Conservation (phyloP, 805 yeast genomes). For the Spathaspora passalidarum region DNA sequence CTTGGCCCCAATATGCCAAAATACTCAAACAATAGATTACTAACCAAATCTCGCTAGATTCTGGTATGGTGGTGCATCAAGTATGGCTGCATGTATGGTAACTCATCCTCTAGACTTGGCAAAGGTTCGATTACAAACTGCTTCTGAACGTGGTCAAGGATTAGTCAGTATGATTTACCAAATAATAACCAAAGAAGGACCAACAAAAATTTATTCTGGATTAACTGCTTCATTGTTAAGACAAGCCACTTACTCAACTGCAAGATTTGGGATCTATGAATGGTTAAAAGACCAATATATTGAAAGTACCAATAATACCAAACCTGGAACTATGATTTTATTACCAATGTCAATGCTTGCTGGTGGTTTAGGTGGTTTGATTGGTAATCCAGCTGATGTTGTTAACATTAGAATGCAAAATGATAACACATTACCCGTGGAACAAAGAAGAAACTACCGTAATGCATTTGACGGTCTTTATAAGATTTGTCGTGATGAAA, state of each 20-base stretch:
- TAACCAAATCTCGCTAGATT: conserved; percentile 20
- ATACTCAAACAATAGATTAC: no score
- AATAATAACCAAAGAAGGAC: conserved; percentile 62
- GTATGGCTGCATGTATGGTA: conserved; percentile 61
- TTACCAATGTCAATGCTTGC: conserved; percentile 82
- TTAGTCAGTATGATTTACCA: conserved; percentile 58
- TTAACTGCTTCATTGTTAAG: conserved; percentile 77
- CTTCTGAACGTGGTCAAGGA: conserved; percentile 61
- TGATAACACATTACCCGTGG: conserved; percentile 66
- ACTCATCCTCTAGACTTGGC: conserved; percentile 87
- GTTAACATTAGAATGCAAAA: conserved; percentile 91
- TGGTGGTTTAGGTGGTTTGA: conserved; percentile 80
- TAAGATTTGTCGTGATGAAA: conserved; percentile 61
- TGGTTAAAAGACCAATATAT: conserved; percentile 54
- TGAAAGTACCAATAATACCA: conserved; percentile 35
- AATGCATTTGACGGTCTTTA: conserved; percentile 76
- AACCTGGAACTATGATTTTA: conserved; percentile 57
- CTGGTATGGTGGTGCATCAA: conserved; percentile 70
- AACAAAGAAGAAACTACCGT: conserved; percentile 66
- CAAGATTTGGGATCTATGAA: conserved; percentile 86
- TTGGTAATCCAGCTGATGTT: conserved; percentile 86
- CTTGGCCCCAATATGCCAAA: background rate
- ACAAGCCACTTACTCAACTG: conserved; percentile 85
- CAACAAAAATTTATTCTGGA: conserved; percentile 74
- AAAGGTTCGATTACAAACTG: conserved; percentile 83